Evolutionary conservation across 2,329 filamentous ascomycete genomes (phyloP).

Genomic region (Scleromitrula shiraiana): DNA sequence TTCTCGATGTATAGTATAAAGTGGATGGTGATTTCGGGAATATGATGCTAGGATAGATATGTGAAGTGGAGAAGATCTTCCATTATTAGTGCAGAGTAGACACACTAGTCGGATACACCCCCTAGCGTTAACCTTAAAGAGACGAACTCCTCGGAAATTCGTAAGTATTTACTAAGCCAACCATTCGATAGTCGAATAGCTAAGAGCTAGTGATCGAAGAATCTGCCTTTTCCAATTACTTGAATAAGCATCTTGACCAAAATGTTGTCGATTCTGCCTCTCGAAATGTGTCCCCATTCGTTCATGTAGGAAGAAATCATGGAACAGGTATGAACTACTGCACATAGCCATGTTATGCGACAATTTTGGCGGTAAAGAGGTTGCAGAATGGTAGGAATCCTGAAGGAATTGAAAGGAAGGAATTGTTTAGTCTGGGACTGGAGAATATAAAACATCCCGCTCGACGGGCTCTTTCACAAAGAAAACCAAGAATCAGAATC

Average conservation of each 20-base stretch:
- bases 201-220: background rate
- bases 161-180: background rate
- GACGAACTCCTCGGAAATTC: background rate
- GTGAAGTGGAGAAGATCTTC: no score
- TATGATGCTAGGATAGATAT: no score
- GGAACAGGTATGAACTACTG: background rate
- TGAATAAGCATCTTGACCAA: background rate
- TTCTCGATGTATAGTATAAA: no score
- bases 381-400: background rate
- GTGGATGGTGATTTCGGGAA: no score
- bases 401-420: background rate
- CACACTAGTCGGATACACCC: background rate
- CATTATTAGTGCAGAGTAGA: background rate
- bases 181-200: background rate
- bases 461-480: background rate
- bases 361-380: constrained; percentile 2
- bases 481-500: background rate
- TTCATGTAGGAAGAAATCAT: background rate
- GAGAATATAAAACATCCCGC: background rate
- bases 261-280: background rate
- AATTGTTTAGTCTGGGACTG: background rate
- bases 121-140: background rate
- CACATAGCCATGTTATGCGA: constrained; percentile 4
- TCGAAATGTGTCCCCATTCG: background rate
- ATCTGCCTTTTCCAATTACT: background rate